Base-by-base conservation (phyloP, 2,329 filamentous ascomycete genomes). In the Leptographium radiaticola region DNA sequence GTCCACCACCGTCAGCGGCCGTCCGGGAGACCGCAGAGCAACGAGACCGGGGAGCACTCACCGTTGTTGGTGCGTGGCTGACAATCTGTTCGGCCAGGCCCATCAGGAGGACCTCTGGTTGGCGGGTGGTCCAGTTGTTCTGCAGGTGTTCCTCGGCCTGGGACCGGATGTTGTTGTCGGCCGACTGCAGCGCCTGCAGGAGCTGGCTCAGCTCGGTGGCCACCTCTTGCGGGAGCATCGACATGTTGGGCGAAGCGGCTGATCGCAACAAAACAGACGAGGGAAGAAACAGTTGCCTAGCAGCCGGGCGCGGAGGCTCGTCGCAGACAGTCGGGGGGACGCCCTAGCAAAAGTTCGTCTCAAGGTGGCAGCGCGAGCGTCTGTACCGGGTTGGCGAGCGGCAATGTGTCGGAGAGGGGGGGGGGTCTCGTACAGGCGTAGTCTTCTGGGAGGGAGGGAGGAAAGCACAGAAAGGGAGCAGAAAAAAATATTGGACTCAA, bases 31-130 rank as follows among this genome's bases (percentile, higher is more conserved):
- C 31, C 43, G 31, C 6, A 39, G 20, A 7, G 15, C 30, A 20
- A 33, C 13, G 38, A 16, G 13, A 39, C 16, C 43, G 7, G 31
- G 13, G 40, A 42, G 25, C 43, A 57, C 79, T 70, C 77, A 93
- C 88, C 56, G 80, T 75, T 61, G 81, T 74, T 65, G 91, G 83
- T 61, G 81, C 79, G n/a, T 86, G 82, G 59, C 79, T 82, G 64
- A 87, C 83, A 62, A 95, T 83, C 71, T 97, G 91, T 72, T 97
- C 93, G 43, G 86, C 90, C 62, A 98, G 74, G 60, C 90, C 93
- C 86, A 97, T 93, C 66, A 98, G 74, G 61, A 97, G 76, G 62
- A 95, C 78, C 64, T 96, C 90, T 39, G 93, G 90, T 57, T 86
- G 81, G 55, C 81, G 77, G 58, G 75, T 73, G 39, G 89, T 86